A percentile compares a stretch with the other conserved stretches of the same genome.
Conservation (phyloP, 768 basidiomycete species). For the Kwoniella newhampshirensis region DNA sequence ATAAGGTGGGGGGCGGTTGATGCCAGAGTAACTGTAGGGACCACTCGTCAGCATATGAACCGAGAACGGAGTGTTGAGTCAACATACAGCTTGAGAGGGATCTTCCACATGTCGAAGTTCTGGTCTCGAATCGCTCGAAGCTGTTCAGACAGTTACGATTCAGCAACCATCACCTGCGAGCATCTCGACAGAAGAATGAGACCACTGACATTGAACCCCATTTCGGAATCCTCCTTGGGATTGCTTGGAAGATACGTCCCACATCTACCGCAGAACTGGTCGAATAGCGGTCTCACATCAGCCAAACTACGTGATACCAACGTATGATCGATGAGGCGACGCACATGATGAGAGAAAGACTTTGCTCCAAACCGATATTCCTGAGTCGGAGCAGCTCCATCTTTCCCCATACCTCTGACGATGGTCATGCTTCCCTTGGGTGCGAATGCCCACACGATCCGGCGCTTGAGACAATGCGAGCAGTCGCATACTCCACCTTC, state of each 20-base stretch:
- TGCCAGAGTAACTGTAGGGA: slow-evolving; percentile 13
- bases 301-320: too few species aligned
- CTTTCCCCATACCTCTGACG: slow-evolving; percentile 7
- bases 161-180: too few species aligned
- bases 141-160: too few species aligned
- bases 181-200: too few species aligned
- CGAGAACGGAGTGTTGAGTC: not conserved
- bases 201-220: slow-evolving; percentile 19
- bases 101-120: slow-evolving; percentile 25
- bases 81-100: slow-evolving; percentile 6
- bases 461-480: slow-evolving; percentile 22
- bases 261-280: slow-evolving; percentile 21
- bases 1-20: slow-evolving; percentile 17
- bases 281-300: too few species aligned
- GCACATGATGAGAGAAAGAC: slow-evolving; percentile 17
- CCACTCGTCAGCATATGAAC: too few species aligned
- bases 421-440: slow-evolving; percentile 1
- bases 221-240: not conserved
- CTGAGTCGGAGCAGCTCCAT: slow-evolving; percentile 6
- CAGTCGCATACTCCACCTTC: slow-evolving; percentile 24
- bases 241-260: slow-evolving; percentile 19
- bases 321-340: not conserved
- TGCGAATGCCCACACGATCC: slow-evolving; percentile 22
- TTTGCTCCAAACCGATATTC: slow-evolving; percentile 24
- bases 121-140: slow-evolving; percentile 21